Percentiles rank a stretch among this genome's conserved stretches.
These are phyloP conservation scores for Blastocystis hominis DNA, from an alignment of 352 stramenopile genomes.

Conservation along the genomic window DNA sequence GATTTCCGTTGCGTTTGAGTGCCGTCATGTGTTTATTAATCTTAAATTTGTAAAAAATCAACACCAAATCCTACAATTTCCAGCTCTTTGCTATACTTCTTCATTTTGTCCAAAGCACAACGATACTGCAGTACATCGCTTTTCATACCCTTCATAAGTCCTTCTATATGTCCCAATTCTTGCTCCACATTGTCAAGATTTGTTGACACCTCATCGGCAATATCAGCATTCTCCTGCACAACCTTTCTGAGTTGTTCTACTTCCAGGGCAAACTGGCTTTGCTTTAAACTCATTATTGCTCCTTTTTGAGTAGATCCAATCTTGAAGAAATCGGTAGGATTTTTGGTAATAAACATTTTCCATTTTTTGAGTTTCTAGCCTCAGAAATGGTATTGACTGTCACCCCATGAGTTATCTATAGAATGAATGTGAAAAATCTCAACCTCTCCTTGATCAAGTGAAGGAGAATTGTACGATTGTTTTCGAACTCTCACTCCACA, in stretches of 20 bases:
- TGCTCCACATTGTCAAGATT: constrained; percentile 25
- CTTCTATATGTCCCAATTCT: constrained; percentile 44
- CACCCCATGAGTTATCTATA: not conserved
- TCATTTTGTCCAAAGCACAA: constrained; percentile 42
- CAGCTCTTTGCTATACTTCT: constrained; percentile 26
- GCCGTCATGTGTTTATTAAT: constrained; percentile 34
- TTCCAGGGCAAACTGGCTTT: constrained; percentile 22
- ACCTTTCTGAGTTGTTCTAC: constrained; percentile 29
- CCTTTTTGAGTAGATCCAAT: not conserved
- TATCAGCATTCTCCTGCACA: constrained; percentile 15
- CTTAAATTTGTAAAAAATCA: not conserved
- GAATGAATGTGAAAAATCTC: not conserved
- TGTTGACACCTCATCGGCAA: constrained; percentile 24
- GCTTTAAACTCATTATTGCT: not conserved
- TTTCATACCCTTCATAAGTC: constrained; percentile 55
- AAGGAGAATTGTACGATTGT: not conserved
- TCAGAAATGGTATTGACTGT: not conserved
- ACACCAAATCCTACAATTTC: not conserved
- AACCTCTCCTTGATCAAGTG: not conserved
- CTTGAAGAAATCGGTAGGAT: not conserved
- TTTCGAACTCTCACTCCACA: not conserved
- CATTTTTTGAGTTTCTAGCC: not conserved
- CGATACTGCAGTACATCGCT: constrained; percentile 46
- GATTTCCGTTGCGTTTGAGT: not conserved
- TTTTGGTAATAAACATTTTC: not conserved